Evolutionary conservation across 345 rosid species (phyloP), one percentile per base, ranked within the genome.

Genomic region (Xanthoceras sorbifolium): DNA sequence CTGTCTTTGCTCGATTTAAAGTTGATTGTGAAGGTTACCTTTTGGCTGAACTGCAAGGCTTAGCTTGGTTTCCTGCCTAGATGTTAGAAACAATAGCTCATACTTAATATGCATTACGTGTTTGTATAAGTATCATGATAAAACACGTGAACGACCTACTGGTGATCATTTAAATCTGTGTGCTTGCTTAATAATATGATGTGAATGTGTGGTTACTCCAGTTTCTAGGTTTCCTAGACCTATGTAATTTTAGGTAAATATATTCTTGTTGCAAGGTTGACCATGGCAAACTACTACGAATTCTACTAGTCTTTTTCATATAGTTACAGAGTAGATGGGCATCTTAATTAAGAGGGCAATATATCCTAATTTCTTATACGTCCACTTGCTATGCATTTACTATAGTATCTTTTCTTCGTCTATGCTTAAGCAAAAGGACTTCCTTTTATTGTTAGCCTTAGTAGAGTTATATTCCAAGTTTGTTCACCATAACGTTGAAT

Each of bases 41-140:
- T 46, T 42, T 11, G 57, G 34, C 71, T 67, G 34, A 67, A 44
- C 44, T 44, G 32, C 17, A 26, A 25, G 31, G 12, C 7, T 25
- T 67, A 31, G 55, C 55, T 42, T 25, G 55, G 32, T 46, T 68
- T 46, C 31, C 72, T 70, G 28, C 44, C 29, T 70, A 32, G 44
- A 52, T 70, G 40, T 54, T 8, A 1, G 15, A 71, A 54, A 71
- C 20, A n/a, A 32, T n/a, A 71, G 28, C 48, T 17, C 44, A n/a
- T 22, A 70, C 55, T 50, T 50, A 4, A 29, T 29, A 9, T 25
- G 61, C 9, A 52, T 52, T 70, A 10, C 12, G 34, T 54, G 5
- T 70, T 54, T 22, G 62, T 54, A 9, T 8, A 32, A 32, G 6
- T 17, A 50, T 50, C 55, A 4, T n/a, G 1, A 18, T 50, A 31